A percentile compares a stretch with the other conserved stretches of the same genome.
Evolutionary conservation across 495 filamentous ascomycete species (phyloP).

Genomic region (Physcia stellaris): DNA sequence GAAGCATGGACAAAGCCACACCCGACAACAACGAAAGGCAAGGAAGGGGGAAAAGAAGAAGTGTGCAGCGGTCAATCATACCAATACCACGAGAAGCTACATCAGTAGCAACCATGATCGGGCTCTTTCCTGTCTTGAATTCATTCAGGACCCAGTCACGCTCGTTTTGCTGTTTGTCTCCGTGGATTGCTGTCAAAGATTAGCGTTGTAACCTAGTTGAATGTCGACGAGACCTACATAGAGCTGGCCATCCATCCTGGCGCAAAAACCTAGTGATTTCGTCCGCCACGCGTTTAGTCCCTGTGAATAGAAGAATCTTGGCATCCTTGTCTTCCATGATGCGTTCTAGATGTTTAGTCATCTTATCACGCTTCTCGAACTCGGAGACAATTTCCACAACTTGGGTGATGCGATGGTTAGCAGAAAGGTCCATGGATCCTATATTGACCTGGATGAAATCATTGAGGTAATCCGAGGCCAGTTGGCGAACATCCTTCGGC

Average conservation of each 20-base stretch:
- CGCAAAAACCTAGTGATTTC: constrained; percentile 97
- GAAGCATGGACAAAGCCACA: constrained; percentile 65
- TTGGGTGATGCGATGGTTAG: constrained; percentile 97
- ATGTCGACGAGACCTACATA: constrained; percentile 54
- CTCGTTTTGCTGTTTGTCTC: constrained; percentile 98
- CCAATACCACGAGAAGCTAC: constrained; percentile 96
- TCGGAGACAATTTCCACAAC: constrained; percentile 92
- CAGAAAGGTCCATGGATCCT: constrained; percentile 89
- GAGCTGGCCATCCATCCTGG: constrained; percentile 96
- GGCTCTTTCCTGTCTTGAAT: constrained; percentile 91
- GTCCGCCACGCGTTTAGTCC: constrained; percentile 96
- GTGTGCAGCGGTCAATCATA: constrained; percentile 64
- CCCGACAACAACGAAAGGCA: constrained; percentile 41
- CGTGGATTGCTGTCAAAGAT: constrained; percentile 65
- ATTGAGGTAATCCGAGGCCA: constrained; percentile 88
- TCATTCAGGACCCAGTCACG: constrained; percentile 99
- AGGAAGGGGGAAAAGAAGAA: constrained; percentile 28
- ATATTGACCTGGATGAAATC: constrained; percentile 99
- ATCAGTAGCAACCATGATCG: constrained; percentile 88
- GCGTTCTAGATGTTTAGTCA: constrained; percentile 95
- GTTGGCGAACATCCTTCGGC: constrained; percentile 95
- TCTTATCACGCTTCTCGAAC: constrained; percentile 92
- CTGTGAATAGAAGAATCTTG: constrained; percentile 92
- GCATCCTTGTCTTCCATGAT: constrained; percentile 92
- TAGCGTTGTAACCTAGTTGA: background rate